Evolutionary conservation across 1,139 yeast species (phyloP).

Genomic region (Kodamaea alishanica): DNA sequence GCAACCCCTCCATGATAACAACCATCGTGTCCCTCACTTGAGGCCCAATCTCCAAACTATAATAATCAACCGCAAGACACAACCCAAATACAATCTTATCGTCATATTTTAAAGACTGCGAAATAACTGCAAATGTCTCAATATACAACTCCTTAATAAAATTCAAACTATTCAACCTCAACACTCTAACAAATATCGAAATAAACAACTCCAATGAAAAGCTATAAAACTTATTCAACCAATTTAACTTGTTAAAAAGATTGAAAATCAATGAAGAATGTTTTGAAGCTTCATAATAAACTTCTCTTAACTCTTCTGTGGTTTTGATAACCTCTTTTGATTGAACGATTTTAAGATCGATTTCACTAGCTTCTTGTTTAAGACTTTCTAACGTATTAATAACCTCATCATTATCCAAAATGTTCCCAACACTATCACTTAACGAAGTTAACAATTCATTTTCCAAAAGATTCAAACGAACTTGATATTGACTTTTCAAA

Average conservation of each 20-base stretch:
- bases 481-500: constrained; percentile 59
- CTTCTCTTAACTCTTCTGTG: constrained; percentile 46
- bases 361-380: constrained; percentile 57
- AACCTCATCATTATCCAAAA: constrained; percentile 65
- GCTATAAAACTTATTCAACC: constrained; percentile 50
- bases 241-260: constrained; percentile 40
- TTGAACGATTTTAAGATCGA: constrained; percentile 52
- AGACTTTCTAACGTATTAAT: constrained; percentile 59
- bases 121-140: constrained; percentile 43
- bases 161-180: constrained; percentile 18
- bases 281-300: constrained; percentile 52
- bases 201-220: constrained; percentile 53
- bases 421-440: constrained; percentile 54
- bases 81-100: constrained; percentile 50
- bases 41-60: constrained; percentile 25
- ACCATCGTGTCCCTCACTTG: constrained; percentile 17
- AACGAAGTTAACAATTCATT: constrained; percentile 56
- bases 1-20: constrained; percentile 9
- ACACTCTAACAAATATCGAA: constrained; percentile 35
- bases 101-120: constrained; percentile 47
- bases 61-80: constrained; percentile 30
- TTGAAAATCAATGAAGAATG: constrained; percentile 51
- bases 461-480: constrained; percentile 56
- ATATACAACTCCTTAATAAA: constrained; percentile 27
- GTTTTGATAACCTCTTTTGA: constrained; percentile 51